A percentile compares a stretch with the other conserved stretches of the same genome.
Conservation (phyloP, 106 monocot genomes). For the Alisma plantagoaquatica region DNA sequence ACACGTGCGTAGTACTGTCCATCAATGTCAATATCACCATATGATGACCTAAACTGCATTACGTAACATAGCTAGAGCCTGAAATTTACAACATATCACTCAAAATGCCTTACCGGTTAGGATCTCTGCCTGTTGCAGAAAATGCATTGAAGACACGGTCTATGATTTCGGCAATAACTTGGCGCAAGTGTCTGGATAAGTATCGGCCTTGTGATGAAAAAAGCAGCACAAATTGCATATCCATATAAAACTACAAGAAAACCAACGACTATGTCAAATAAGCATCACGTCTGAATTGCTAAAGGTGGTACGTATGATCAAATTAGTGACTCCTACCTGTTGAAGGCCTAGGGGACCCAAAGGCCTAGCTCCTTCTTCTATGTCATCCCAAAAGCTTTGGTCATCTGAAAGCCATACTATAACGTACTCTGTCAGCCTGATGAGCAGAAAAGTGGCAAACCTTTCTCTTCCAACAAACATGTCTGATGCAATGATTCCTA, state of each 20-base stretch:
- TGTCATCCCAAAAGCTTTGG: slow-evolving; percentile 92
- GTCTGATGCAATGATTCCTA: slow-evolving; percentile 62
- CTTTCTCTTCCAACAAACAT: slow-evolving; percentile 96
- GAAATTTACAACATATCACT: no score
- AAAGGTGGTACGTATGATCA: no score
- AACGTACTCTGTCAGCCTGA: slow-evolving; percentile 84
- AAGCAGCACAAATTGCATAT: slow-evolving; percentile 79
- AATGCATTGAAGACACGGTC: slow-evolving; percentile 72
- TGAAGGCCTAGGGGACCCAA: slow-evolving; percentile 78
- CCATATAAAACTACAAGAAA: slow-evolving; percentile 69
- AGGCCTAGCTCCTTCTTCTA: slow-evolving; percentile 69
- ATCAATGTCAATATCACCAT: no score
- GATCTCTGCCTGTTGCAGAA: slow-evolving; percentile 72
- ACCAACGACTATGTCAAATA: no score
- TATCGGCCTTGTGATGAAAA: slow-evolving; percentile 70
- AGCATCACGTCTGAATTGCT: no score
- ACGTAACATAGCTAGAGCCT: no score
- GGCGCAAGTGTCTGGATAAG: slow-evolving; percentile 71
- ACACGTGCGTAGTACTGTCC: no score
- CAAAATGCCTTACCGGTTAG: slow-evolving; percentile 79
- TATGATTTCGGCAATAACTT: slow-evolving; percentile 68
- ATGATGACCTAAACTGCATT: no score
- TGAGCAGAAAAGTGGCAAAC: slow-evolving; percentile 81
- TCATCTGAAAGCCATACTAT: slow-evolving; percentile 83
- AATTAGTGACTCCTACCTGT: no score